A percentile compares a stretch with the other conserved stretches of the same genome.
Evolutionary conservation across 768 basidiomycete genomes (phyloP).

Genomic region (Botryobasidium botryosum): DNA sequence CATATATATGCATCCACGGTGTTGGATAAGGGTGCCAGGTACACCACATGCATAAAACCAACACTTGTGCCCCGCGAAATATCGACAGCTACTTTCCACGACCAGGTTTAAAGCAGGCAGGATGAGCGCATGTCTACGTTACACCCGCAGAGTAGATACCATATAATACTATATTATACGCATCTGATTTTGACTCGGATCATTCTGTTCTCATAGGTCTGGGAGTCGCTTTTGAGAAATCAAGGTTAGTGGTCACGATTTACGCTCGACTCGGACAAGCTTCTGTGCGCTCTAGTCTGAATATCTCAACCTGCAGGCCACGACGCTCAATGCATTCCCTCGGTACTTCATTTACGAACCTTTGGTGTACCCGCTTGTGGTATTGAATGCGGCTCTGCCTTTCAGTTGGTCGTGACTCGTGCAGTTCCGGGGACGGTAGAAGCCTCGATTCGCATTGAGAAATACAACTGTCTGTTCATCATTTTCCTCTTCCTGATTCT

Average conservation of each 20-base stretch:
- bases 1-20: too few species aligned
- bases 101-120: too few species aligned
- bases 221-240: conserved; percentile 64
- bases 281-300: background rate
- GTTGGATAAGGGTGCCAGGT: too few species aligned
- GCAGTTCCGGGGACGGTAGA: conserved; percentile 60
- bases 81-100: too few species aligned
- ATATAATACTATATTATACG: conserved; percentile 5
- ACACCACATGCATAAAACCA: too few species aligned
- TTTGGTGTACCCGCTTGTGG: background rate
- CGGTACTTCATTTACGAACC: conserved; percentile 27
- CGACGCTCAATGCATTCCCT: conserved; percentile 63
- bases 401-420: conserved; percentile 41
- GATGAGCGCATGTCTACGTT: conserved; percentile 4
- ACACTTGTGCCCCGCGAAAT: too few species aligned
- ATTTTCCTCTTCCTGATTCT: background rate
- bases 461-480: conserved; percentile 43
- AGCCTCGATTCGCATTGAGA: conserved; percentile 53
- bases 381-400: background rate
- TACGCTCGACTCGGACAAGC: background rate
- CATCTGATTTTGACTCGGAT: conserved; percentile 2
- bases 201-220: conserved; percentile 34
- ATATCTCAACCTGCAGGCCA: conserved; percentile 35
- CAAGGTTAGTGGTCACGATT: conserved; percentile 30
- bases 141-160: conserved; percentile 6